A percentile compares a stretch with the other conserved stretches of the same genome.
These are phyloP conservation scores for Orbilia ellipsospora DNA, from an alignment of 2,329 filamentous ascomycete genomes.

Conservation along the genomic window DNA sequence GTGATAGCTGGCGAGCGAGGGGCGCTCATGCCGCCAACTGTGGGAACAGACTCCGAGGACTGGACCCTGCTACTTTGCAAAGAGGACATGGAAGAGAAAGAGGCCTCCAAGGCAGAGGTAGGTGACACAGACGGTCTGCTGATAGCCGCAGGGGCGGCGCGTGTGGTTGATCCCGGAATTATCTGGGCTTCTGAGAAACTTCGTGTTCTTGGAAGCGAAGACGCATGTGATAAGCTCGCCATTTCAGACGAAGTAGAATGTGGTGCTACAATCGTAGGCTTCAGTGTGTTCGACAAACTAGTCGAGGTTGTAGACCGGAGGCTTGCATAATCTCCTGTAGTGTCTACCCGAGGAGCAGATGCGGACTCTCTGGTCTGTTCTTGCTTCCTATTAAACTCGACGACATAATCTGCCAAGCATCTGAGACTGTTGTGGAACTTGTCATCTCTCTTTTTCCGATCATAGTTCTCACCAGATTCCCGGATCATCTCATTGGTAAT, in stretches of 20 bases:
- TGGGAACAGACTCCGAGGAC: constrained; percentile 49
- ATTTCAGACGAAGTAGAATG: constrained; percentile 35
- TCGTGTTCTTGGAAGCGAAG: constrained; percentile 36
- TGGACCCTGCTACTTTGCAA: constrained; percentile 38
- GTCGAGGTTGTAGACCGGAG: constrained; percentile 15
- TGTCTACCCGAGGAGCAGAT: constrained; percentile 15
- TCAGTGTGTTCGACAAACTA: constrained; percentile 18
- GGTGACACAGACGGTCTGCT: constrained; percentile 37
- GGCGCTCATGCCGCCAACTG: constrained; percentile 26
- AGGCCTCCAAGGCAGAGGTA: constrained; percentile 32
- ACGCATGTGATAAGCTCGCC: constrained; percentile 31
- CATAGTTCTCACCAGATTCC: constrained; percentile 37
- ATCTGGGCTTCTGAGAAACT: constrained; percentile 29
- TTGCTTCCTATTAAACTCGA: constrained; percentile 44
- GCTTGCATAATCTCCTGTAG: constrained; percentile 25
- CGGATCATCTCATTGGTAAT: constrained; percentile 42
- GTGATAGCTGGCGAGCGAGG: constrained; percentile 31
- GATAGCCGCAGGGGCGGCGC: not conserved
- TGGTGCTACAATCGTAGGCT: constrained; percentile 18
- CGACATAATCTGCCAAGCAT: constrained; percentile 44
- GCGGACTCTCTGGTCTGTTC: constrained; percentile 39
- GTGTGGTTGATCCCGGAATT: constrained; percentile 11
- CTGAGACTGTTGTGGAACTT: constrained; percentile 49
- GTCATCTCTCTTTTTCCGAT: constrained; percentile 49
- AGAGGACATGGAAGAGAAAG: constrained; percentile 47